Evolutionary conservation across 2,329 filamentous ascomycete species (phyloP).

Genomic region (Endoconidiophora laricicola): DNA sequence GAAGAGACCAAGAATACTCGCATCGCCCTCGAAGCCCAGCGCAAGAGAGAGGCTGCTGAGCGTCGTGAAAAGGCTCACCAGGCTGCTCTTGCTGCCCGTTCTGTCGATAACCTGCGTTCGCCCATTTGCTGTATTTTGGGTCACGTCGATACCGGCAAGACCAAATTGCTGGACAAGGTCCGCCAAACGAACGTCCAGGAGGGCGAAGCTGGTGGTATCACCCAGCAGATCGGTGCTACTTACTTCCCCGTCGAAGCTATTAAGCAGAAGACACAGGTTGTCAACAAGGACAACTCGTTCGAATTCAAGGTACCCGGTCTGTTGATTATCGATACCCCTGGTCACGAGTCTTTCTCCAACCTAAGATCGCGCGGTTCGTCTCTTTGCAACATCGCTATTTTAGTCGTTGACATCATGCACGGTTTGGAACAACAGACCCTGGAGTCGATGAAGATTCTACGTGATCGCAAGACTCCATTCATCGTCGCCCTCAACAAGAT

Average conservation of each 20-base stretch:
- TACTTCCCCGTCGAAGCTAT: constrained; percentile 96
- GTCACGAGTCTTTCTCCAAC: constrained; percentile 99
- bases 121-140: constrained; percentile 99
- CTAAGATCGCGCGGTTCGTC: constrained; percentile 91
- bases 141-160: constrained; percentile 99
- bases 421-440: constrained; percentile 92
- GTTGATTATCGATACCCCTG: constrained; percentile 91
- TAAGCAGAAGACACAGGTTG: constrained; percentile 77
- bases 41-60: constrained; percentile 78
- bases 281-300: constrained; percentile 79
- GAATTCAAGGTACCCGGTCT: constrained; percentile 97
- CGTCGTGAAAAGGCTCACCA: constrained; percentile 80
- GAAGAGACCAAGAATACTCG: constrained; percentile 63
- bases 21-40: constrained; percentile 52
- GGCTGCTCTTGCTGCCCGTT: constrained; percentile 77
- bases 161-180: constrained; percentile 97
- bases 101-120: constrained; percentile 85
- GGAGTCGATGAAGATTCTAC: constrained; percentile 87
- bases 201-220: constrained; percentile 97
- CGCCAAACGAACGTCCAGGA: constrained; percentile 97
- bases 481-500: constrained; percentile 99
- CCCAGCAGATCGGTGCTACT: constrained; percentile 96
- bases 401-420: constrained; percentile 99
- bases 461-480: constrained; percentile 90
- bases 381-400: constrained; percentile 96